Evolutionary conservation across 257 asterid species (phyloP).

Genomic region (Linaria vulgaris): DNA sequence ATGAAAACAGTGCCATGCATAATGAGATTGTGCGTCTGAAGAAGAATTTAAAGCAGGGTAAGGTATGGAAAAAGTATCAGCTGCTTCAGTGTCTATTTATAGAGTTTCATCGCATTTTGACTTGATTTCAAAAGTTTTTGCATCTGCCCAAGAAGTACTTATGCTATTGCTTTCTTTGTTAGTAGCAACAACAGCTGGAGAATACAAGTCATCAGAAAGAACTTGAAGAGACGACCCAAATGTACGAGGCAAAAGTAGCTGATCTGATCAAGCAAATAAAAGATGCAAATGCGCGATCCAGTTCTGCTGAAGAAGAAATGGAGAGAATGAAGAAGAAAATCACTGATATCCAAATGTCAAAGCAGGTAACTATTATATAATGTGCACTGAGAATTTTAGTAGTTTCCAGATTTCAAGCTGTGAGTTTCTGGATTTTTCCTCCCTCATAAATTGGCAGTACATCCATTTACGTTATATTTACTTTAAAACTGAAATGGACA

Average conservation of each 20-base stretch:
- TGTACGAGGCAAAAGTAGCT: conserved; percentile 78
- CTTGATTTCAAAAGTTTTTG: background rate
- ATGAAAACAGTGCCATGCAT: conserved; percentile 45
- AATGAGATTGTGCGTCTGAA: conserved; percentile 49
- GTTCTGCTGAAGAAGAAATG: conserved; percentile 53
- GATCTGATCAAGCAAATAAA: conserved; percentile 64
- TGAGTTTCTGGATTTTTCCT: background rate
- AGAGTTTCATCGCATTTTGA: background rate
- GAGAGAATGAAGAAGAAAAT: conserved; percentile 54
- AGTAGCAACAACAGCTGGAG: conserved; percentile 85
- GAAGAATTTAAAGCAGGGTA: conserved; percentile 45
- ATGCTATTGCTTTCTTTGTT: conserved; percentile 55
- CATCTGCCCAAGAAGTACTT: conserved; percentile 25
- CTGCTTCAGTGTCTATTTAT: background rate
- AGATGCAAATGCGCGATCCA: conserved; percentile 34
- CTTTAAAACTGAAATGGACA: background rate
- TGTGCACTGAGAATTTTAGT: conserved; percentile 7
- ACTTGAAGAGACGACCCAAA: conserved; percentile 71
- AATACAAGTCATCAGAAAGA: conserved; percentile 57
- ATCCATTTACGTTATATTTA: background rate
- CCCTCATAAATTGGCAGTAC: background rate
- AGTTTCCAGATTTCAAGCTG: background rate
- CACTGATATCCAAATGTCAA: conserved; percentile 44
- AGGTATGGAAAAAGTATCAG: conserved; percentile 41
- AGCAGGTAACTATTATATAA: conserved; percentile 51